Evolutionary conservation across 2,329 filamentous ascomycete genomes (phyloP).

Genomic region (Xenosphaeropsis pyriputrescens): DNA sequence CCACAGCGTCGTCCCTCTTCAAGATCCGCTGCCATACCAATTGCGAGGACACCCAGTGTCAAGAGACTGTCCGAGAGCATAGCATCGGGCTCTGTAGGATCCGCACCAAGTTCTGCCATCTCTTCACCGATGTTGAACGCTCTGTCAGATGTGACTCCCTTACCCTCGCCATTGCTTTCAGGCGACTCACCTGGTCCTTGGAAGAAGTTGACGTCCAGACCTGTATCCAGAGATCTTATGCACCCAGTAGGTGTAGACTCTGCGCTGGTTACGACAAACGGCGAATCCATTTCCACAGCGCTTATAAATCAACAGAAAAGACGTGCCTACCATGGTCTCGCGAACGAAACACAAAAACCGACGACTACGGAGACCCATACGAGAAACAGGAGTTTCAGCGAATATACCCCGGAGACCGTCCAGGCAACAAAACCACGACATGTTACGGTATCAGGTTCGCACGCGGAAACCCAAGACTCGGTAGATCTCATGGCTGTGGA

Average conservation of each 20-base stretch:
- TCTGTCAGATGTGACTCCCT: constrained; percentile 64
- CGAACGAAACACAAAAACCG: constrained; percentile 9
- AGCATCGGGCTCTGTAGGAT: constrained; percentile 24
- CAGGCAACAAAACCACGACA: constrained; percentile 53
- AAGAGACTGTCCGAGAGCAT: constrained; percentile 34
- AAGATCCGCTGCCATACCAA: constrained; percentile 7
- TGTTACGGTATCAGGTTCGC: constrained; percentile 55
- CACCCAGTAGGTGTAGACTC: constrained; percentile 25
- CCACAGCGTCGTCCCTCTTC: constrained; percentile 1
- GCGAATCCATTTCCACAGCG: constrained; percentile 35
- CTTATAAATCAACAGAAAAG: constrained; percentile 38
- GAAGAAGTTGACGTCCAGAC: constrained; percentile 35
- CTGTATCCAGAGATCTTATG: constrained; percentile 30
- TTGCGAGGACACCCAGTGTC: constrained; percentile 42
- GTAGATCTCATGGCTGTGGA: constrained; percentile 30
- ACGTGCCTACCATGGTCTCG: constrained; percentile 37
- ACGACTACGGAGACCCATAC: constrained; percentile 29
- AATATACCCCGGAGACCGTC: constrained; percentile 65
- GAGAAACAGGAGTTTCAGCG: constrained; percentile 74
- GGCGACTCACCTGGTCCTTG: constrained; percentile 53
- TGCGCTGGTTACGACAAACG: constrained; percentile 32
- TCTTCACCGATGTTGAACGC: constrained; percentile 61
- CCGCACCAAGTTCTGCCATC: constrained; percentile 50
- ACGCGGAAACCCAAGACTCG: constrained; percentile 26
- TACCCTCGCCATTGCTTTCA: constrained; percentile 60